Evolutionary conservation across 768 basidiomycete species (phyloP).

Genomic region (Kwoniella europaea): DNA sequence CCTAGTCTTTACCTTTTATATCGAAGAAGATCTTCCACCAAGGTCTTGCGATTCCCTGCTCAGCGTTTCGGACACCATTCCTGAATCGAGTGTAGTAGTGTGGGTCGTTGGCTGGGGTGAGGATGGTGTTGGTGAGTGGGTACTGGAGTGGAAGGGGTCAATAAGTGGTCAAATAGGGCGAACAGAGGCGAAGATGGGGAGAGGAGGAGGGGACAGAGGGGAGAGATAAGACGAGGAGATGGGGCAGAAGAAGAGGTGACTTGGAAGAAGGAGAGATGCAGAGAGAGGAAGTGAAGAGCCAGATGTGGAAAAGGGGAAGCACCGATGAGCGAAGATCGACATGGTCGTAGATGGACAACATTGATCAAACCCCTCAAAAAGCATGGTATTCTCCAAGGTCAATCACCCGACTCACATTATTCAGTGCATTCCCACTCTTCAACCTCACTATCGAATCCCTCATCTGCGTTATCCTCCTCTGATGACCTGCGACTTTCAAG

Average conservation of each 20-base stretch:
- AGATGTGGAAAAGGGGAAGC: neutral
- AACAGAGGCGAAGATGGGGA: neutral
- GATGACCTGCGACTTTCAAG: slow-evolving; percentile 27
- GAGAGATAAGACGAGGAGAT: neutral
- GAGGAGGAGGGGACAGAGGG: neutral
- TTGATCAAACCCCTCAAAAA: too few species aligned
- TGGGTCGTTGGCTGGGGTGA: slow-evolving; percentile 53
- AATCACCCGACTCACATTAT: slow-evolving; percentile 11
- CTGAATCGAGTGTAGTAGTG: slow-evolving; percentile 50
- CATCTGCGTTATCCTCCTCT: slow-evolving; percentile 22
- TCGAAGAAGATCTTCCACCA: slow-evolving; percentile 57
- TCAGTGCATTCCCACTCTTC: slow-evolving; percentile 14
- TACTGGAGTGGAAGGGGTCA: slow-evolving; percentile 34
- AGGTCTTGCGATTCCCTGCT: slow-evolving; percentile 48
- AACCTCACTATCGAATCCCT: slow-evolving; percentile 17
- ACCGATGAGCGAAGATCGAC: neutral
- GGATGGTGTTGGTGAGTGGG: slow-evolving; percentile 37
- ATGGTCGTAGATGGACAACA: too few species aligned
- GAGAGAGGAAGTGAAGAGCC: neutral
- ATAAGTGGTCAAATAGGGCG: neutral
- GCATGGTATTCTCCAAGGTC: too few species aligned
- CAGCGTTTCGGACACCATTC: slow-evolving; percentile 49
- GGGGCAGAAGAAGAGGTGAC: too few species aligned
- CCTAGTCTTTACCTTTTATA: slow-evolving; percentile 51
- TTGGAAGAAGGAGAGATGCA: too few species aligned